phyloP scores from a whole-genome alignment of 169 alveolate genomes.

The Cryptosporidium felis region DNA sequence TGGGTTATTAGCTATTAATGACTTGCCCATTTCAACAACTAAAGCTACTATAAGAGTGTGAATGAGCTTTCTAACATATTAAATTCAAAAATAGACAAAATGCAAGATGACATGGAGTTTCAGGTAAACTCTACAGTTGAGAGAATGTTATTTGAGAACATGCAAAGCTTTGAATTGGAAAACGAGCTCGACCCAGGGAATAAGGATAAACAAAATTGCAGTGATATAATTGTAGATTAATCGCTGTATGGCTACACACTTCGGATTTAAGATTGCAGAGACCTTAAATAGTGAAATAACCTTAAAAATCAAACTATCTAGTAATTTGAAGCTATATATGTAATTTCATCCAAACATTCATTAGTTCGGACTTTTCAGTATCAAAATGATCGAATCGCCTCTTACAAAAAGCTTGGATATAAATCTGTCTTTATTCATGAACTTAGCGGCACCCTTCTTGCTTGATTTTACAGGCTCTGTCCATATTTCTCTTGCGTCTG shows the following conservation, averaged over 20 bases:
- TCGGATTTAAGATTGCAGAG: too few relatives aligned
- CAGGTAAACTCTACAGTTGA: conserved; percentile 46
- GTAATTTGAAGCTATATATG: neutral
- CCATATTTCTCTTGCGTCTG: conserved; percentile 98
- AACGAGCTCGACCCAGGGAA: neutral
- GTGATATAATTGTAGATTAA: too few relatives aligned
- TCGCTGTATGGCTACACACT: too few relatives aligned
- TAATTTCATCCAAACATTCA: neutral
- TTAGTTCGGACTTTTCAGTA: conserved; percentile 95
- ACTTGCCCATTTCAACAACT: neutral
- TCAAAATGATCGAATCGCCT: conserved; percentile 96
- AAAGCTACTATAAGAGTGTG: conserved; percentile 18
- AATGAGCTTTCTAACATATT: conserved; percentile 34
- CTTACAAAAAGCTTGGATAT: conserved; percentile 94
- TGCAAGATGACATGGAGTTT: conserved; percentile 31
- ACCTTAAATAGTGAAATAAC: too few relatives aligned
- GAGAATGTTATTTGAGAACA: conserved; percentile 20
- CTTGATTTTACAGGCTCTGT: conserved; percentile 90
- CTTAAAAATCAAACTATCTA: too few relatives aligned
- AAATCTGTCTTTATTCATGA: conserved; percentile 93
- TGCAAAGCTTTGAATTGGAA: neutral
- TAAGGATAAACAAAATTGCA: neutral
- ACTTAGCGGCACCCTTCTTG: conserved; percentile 86
- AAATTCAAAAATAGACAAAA: conserved; percentile 14
- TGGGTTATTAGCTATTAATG: neutral